Evolutionary conservation across 306 rosid genomes (phyloP), one percentile per base, ranked within the genome.

Genomic region (Cicer bijugum): DNA sequence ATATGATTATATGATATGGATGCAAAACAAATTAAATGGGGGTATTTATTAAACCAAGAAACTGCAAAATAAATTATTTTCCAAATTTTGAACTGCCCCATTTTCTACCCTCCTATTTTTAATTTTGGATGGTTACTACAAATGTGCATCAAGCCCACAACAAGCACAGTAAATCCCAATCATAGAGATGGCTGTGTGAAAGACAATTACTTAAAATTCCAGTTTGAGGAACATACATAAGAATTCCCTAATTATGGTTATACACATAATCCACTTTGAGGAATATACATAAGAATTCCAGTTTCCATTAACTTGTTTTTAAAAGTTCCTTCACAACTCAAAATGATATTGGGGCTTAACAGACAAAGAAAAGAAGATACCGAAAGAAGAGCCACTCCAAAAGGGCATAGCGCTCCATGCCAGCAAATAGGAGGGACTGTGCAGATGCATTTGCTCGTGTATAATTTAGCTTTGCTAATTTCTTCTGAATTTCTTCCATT

Each of bases 351-450:
- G 28, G 66, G 9, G 16, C 47, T 38, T 12, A 47, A 67, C 28
- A n/a, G 57, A n/a, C 40, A 20, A n/a, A 47, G 67, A 65, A 39
- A 47, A 14, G 20, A 4, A 50, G 14, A 58, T 79, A 91, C 97
- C 88, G 86, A 87, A 90, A 93, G 93, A 93, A 93, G 69, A 93
- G 98, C 97, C 98, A 90, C 80, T 93, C 98, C 43, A 89, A 86
- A 71, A 93, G 93, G 50, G 98, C 93, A 42, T 93, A 93, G 81
- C 96, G 96, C 75, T 93, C 97, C 98, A 93, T 91, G 81, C 98
- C 96, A 15, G 97, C 96, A 71, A 91, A 93, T 43, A 93, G 88
- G 53, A 91, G 93, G 12, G 98, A 93, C 88, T 91, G 98, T 0
- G 96, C 96, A 74, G 96, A 92, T 3, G 97, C 96, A 86, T 85